These are phyloP conservation scores for Taxillus chinensis DNA, from an alignment of 164 flowering plant genomes.

Conservation along the genomic window DNA sequence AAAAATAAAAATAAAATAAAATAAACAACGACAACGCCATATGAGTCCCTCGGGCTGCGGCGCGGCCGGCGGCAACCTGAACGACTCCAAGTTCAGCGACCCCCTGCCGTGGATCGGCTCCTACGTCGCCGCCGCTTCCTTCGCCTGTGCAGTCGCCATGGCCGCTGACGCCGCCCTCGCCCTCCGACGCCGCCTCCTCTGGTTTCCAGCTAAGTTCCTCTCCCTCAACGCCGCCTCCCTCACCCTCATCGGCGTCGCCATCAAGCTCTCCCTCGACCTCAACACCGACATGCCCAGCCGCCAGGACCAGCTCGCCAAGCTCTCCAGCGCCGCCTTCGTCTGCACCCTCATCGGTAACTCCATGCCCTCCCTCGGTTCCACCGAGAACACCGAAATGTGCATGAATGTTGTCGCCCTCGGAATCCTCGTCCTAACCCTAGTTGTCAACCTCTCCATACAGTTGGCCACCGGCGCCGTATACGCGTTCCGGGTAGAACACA, in stretches of 20 bases:
- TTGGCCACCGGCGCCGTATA: slow-evolving; percentile 46
- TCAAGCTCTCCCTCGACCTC: slow-evolving; percentile 52
- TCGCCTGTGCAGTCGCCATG: slow-evolving; percentile 41
- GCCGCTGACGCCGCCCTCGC: slow-evolving; percentile 29
- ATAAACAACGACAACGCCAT: no score
- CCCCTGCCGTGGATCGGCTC: slow-evolving; percentile 67
- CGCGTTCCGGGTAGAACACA: slow-evolving; percentile 35
- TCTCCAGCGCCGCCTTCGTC: slow-evolving; percentile 41
- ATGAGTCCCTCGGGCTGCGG: slow-evolving; percentile 33
- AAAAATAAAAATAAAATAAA: no score
- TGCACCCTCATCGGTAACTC: slow-evolving; percentile 45
- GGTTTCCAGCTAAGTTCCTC: slow-evolving; percentile 60
- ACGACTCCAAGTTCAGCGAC: slow-evolving; percentile 36
- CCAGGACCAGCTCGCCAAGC: slow-evolving; percentile 51
- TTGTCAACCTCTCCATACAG: slow-evolving; percentile 48
- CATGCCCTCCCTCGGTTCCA: slow-evolving; percentile 54
- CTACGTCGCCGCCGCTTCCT: slow-evolving; percentile 49
- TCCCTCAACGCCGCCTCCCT: slow-evolving; percentile 49
- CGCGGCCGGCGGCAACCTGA: slow-evolving; percentile 30
- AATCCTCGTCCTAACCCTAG: slow-evolving; percentile 40
- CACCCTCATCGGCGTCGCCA: slow-evolving; percentile 37
- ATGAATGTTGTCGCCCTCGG: slow-evolving; percentile 45
- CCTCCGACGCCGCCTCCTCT: slow-evolving; percentile 26
- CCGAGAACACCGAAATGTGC: slow-evolving; percentile 29
- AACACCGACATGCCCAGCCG: slow-evolving; percentile 48